Percentiles rank a stretch among this genome's conserved stretches.
phyloP scores from a whole-genome alignment of 2,329 filamentous ascomycete species.

The Paracamarosporium sp. region DNA sequence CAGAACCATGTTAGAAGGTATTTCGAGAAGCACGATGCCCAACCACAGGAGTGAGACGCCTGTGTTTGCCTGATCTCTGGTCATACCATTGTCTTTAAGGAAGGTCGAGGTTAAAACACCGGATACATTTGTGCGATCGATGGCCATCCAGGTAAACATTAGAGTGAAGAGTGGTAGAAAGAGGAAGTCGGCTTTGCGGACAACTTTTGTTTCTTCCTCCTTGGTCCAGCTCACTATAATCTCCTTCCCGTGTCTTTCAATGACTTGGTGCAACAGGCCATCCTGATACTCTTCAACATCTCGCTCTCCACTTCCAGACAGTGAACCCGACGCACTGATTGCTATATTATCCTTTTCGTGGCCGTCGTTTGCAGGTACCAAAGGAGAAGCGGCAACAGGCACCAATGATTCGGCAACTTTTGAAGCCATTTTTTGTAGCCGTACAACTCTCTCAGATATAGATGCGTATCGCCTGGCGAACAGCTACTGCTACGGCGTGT shows the following conservation, averaged over 20 bases:
- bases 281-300: neutral
- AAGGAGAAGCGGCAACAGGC: neutral
- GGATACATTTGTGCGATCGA: neutral
- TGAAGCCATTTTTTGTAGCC: neutral
- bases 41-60: neutral
- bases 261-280: neutral
- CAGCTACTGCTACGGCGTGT: neutral
- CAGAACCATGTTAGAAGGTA: slow-evolving; percentile 23
- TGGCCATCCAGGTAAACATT: neutral
- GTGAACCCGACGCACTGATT: neutral
- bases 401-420: neutral
- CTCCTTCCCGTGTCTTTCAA: neutral
- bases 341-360: neutral
- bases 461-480: neutral
- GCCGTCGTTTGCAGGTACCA: neutral
- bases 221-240: slow-evolving; percentile 5
- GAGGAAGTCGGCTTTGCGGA: slow-evolving; percentile 9
- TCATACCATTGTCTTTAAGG: neutral
- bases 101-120: neutral
- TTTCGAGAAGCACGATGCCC: neutral
- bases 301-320: neutral
- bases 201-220: slow-evolving; percentile 8
- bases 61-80: neutral
- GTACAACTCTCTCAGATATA: neutral
- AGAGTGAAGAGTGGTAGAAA: slow-evolving; percentile 5